Base-by-base conservation (phyloP, 2,329 filamentous ascomycete species). In the Lachnellula subtilissima region DNA sequence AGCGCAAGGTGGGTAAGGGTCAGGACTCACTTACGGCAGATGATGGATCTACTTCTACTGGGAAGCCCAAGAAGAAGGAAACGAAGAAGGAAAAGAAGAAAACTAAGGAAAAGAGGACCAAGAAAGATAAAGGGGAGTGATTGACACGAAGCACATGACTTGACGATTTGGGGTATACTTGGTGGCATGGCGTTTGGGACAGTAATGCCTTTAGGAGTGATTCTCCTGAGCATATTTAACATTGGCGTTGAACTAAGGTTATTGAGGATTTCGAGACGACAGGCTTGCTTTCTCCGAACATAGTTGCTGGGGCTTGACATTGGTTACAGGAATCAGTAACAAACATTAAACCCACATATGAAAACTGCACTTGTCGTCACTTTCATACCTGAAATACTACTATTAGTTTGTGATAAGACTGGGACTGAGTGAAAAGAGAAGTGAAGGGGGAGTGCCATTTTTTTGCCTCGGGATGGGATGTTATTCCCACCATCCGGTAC, bases 1-100 rank as follows among this genome's bases (percentile, higher is more conserved):
- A 65, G 48, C 69, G 62, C 52, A 71, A 67, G 52, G 57, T 60
- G 17, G 65, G 65, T 50, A 66, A 63, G 54, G 56, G 58, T n/a
- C 19, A 42, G n/a, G 59, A 37, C 28, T 57, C 59, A 5, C 39
- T 19, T 36, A 23, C 49, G 28, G 52, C 48, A 9, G 61, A 61
- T 5, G 54, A 52, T 15, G 46, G 55, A 39, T 60, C 60, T 14
- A 63, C 52, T 23, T 52, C 60, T 25, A 48, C 39, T n/a, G 47
- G 36, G 19, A 48, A 54, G 42, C 52, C 54, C 17, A 61, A 58
- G 45, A 52, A 53, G 12, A 54, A 48, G 28, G 19, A 8, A 25
- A 46, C 42, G 14, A 37, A 19, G 8, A 50, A 48, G 25, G 36
- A 39, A 11, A 60, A 54, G 45, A 54, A 54, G 47, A 52, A 45